Conservation (phyloP, 1,284 basidiomycete species). For the Austroboletus rostrupii region DNA sequence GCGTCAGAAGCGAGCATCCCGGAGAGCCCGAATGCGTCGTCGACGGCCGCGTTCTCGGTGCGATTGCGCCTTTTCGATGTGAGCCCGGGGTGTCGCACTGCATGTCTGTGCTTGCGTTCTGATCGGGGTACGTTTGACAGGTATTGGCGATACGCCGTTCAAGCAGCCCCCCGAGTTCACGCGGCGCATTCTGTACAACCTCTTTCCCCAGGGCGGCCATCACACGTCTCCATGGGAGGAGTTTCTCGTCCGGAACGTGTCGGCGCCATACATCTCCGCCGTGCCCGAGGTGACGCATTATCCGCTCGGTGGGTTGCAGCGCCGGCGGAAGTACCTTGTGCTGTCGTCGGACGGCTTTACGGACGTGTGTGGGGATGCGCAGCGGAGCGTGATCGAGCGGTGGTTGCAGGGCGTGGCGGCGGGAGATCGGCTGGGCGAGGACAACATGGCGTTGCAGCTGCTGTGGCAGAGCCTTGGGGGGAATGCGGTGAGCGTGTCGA, state of each 20-base stretch:
- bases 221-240: constrained; percentile 62
- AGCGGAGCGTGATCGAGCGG: constrained; percentile 41
- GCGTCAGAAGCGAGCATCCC: constrained; percentile 59
- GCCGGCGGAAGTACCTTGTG: constrained; percentile 48
- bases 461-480: constrained; percentile 59
- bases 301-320: constrained; percentile 34
- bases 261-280: constrained; percentile 67
- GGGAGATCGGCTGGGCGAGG: constrained; percentile 4
- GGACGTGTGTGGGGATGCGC: constrained; percentile 52
- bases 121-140: constrained; percentile 31
- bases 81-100: constrained; percentile 23
- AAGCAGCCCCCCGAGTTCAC: constrained; percentile 69
- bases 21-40: constrained; percentile 59
- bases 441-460: constrained; percentile 45
- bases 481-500: constrained; percentile 51
- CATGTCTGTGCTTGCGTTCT: constrained; percentile 6
- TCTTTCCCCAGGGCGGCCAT: constrained; percentile 55
- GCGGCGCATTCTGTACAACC: constrained; percentile 62
- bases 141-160: constrained; percentile 67
- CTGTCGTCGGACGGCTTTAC: constrained; percentile 66
- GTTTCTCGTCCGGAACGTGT: constrained; percentile 55
- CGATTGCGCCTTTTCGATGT: constrained; percentile 70
- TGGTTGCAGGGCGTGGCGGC: constrained; percentile 36
- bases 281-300: constrained; percentile 60
- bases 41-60: constrained; percentile 62